A percentile compares a stretch with the other conserved stretches of the same genome.
These are phyloP conservation scores for Coemansia nantahalensis DNA, from an alignment of 192 early-diverging fungal species.

Conservation along the genomic window DNA sequence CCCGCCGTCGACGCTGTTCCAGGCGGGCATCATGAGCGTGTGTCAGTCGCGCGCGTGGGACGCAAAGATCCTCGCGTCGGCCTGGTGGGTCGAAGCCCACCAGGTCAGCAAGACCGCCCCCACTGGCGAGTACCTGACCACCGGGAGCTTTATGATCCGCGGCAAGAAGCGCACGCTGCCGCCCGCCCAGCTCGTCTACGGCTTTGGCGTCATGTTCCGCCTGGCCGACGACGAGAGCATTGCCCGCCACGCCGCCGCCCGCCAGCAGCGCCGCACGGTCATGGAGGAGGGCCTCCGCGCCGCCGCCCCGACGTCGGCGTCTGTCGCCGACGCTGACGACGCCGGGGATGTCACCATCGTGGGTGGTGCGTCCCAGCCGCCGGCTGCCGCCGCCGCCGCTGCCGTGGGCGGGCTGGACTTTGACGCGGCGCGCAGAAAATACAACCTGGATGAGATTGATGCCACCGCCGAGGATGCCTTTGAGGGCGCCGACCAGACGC, in stretches of 20 bases:
- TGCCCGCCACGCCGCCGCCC: slow-evolving; percentile 67
- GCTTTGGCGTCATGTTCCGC: slow-evolving; percentile 92
- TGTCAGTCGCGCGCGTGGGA: slow-evolving; percentile 97
- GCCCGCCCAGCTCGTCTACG: slow-evolving; percentile 90
- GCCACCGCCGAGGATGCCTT: slow-evolving; percentile 21
- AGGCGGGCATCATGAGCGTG: slow-evolving; percentile 95
- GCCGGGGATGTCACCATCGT: slow-evolving; percentile 9
- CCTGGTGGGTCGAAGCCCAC: slow-evolving; percentile 89
- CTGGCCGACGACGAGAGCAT: slow-evolving; percentile 77
- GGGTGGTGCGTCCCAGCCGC: not conserved
- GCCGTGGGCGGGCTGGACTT: slow-evolving; percentile 20
- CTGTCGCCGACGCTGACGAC: not conserved
- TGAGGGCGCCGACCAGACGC: slow-evolving; percentile 5
- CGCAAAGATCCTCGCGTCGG: slow-evolving; percentile 89
- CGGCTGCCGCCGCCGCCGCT: not conserved
- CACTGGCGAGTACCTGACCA: slow-evolving; percentile 87
- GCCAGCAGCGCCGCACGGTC: slow-evolving; percentile 54
- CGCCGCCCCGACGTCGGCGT: not conserved
- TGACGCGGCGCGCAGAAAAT: slow-evolving; percentile 41
- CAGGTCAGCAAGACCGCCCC: slow-evolving; percentile 90
- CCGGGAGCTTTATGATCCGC: slow-evolving; percentile 90
- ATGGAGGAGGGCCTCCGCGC: slow-evolving; percentile 31
- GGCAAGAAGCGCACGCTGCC: slow-evolving; percentile 95
- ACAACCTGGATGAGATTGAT: slow-evolving; percentile 55
- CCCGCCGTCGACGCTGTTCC: slow-evolving; percentile 87